These are phyloP conservation scores for Rhododendron mucronatum DNA, from an alignment of 148 eudicot species.

Conservation along the genomic window DNA sequence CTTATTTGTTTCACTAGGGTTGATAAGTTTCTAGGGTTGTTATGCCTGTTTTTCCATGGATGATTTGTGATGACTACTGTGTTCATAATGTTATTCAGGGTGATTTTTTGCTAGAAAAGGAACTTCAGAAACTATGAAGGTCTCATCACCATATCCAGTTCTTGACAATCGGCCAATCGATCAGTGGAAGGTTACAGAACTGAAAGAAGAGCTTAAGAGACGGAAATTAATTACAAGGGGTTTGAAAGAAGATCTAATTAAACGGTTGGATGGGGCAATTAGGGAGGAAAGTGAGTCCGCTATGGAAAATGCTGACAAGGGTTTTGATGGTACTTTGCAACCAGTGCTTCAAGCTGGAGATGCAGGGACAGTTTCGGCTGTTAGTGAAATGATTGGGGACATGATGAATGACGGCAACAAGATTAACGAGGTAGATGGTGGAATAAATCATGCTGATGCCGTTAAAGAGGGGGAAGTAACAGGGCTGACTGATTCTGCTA, in stretches of 20 bases:
- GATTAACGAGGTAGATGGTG: slow-evolving; percentile 15
- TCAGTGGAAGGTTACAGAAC: slow-evolving; percentile 87
- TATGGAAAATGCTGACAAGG: slow-evolving; percentile 23
- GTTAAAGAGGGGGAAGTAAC: slow-evolving; percentile 19
- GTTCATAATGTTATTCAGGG: slow-evolving; percentile 14
- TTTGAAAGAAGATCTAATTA: slow-evolving; percentile 75
- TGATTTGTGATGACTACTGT: neutral
- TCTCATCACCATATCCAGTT: slow-evolving; percentile 53
- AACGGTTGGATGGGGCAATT: slow-evolving; percentile 64
- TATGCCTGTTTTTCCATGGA: neutral
- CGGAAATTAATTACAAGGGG: slow-evolving; percentile 68
- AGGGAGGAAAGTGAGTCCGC: slow-evolving; percentile 43
- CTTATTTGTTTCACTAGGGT: neutral
- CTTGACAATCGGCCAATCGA: slow-evolving; percentile 74
- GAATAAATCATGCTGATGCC: slow-evolving; percentile 13
- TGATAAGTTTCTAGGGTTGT: neutral
- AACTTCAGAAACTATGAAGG: slow-evolving; percentile 17
- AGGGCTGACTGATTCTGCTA: slow-evolving; percentile 21
- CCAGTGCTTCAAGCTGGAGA: slow-evolving; percentile 22
- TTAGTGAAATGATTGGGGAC: slow-evolving; percentile 16
- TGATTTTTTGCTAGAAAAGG: neutral
- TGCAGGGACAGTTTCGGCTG: neutral
- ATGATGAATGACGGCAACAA: slow-evolving; percentile 8
- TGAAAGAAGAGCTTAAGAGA: slow-evolving; percentile 87
- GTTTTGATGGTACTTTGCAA: slow-evolving; percentile 12